Conservation (phyloP, 2,329 filamentous ascomycete genomes). For the Colletotrichum ledebouriae region DNA sequence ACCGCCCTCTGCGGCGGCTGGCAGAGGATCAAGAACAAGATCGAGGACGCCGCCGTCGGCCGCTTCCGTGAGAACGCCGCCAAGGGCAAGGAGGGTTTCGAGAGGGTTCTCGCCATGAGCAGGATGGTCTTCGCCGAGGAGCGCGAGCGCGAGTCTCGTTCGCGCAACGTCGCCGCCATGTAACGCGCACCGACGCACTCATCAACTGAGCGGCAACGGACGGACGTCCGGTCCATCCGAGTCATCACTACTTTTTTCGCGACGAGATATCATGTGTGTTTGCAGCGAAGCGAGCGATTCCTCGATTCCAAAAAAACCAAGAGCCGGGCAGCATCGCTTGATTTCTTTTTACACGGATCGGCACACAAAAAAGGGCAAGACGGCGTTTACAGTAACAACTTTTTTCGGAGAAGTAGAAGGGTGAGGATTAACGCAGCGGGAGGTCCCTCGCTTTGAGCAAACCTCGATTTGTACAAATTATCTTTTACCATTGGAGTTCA, state of each 20-base stretch:
- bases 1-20: conserved; percentile 95
- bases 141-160: conserved; percentile 69
- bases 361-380: conserved; percentile 27
- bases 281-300: conserved; percentile 29
- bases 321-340: conserved; percentile 34
- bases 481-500: conserved; percentile 25
- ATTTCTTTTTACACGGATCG: conserved; percentile 7
- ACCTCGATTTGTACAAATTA: conserved; percentile 27
- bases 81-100: conserved; percentile 94
- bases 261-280: conserved; percentile 6
- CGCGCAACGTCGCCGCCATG: conserved; percentile 36
- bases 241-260: background rate
- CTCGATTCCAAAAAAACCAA: conserved; percentile 3
- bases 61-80: conserved; percentile 92
- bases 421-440: background rate
- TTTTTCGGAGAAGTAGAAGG: background rate
- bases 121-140: conserved; percentile 92
- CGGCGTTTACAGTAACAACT: conserved; percentile 28
- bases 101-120: conserved; percentile 94
- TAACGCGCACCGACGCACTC: conserved; percentile 4
- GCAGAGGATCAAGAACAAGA: conserved; percentile 96
- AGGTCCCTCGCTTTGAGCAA: background rate
- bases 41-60: conserved; percentile 91
- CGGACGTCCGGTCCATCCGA: background rate
- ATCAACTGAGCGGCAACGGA: background rate